phyloP scores from a whole-genome alignment of 441 rosid species.

The Gossypium schwendimanii region DNA sequence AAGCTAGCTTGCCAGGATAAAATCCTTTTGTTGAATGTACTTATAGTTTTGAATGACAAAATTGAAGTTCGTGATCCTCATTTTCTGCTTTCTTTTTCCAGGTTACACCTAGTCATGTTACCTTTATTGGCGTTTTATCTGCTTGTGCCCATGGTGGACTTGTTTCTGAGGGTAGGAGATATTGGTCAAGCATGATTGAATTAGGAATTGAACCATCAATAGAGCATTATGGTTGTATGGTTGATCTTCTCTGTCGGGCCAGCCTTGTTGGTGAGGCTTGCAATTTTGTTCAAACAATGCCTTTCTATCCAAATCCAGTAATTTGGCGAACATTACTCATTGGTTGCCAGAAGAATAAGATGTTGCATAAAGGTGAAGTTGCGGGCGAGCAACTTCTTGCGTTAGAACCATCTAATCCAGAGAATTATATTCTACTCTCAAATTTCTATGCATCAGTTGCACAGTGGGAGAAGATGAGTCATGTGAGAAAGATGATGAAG shows the following conservation, averaged over 20 bases:
- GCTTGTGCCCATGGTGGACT: constrained; percentile 62
- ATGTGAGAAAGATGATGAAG: constrained; percentile 23
- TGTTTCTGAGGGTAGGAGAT: constrained; percentile 45
- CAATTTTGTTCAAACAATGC: constrained; percentile 50
- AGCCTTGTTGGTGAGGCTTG: constrained; percentile 56
- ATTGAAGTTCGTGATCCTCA: constrained; percentile 11
- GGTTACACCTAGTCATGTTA: constrained; percentile 44
- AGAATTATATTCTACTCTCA: constrained; percentile 24
- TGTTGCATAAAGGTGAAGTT: constrained; percentile 19
- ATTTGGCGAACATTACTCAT: constrained; percentile 53
- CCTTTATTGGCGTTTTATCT: constrained; percentile 50
- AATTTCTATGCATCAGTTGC: constrained; percentile 29
- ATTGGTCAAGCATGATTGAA: constrained; percentile 27
- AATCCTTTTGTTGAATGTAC: background rate
- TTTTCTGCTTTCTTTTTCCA: constrained; percentile 38
- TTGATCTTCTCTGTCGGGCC: constrained; percentile 61
- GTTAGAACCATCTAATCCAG: constrained; percentile 19
- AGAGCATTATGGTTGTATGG: constrained; percentile 66
- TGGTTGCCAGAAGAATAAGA: constrained; percentile 32
- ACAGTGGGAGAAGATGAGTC: constrained; percentile 28
- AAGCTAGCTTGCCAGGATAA: background rate
- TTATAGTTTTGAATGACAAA: background rate
- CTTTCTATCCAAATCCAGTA: constrained; percentile 46
- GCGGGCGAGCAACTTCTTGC: constrained; percentile 24
- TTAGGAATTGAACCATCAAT: constrained; percentile 39